Evolutionary conservation across 352 stramenopile genomes (phyloP).

Genomic region (Phytopythium helicoides): DNA sequence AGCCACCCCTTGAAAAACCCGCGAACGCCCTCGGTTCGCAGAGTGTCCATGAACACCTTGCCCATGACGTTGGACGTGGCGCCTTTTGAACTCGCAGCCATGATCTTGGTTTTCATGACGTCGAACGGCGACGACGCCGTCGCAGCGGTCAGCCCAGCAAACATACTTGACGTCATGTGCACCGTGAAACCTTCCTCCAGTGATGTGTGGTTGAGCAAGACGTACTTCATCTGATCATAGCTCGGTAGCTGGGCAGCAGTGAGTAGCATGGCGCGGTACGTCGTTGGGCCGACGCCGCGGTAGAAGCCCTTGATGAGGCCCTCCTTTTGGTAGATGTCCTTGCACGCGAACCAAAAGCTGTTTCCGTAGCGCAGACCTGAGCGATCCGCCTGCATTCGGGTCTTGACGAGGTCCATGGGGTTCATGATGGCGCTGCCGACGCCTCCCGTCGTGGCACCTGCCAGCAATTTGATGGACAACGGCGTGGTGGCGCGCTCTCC

Average conservation of each 20-base stretch:
- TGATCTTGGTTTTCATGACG: constrained; percentile 87
- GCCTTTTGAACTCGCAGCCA: constrained; percentile 36
- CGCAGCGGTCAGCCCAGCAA: constrained; percentile 67
- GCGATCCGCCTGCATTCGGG: constrained; percentile 75
- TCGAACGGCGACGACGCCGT: constrained; percentile 73
- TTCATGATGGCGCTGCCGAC: constrained; percentile 71
- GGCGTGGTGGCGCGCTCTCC: constrained; percentile 31
- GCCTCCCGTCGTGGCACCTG: constrained; percentile 54
- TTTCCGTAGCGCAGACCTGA: constrained; percentile 59
- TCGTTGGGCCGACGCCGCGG: constrained; percentile 62
- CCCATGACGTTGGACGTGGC: constrained; percentile 40
- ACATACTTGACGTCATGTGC: constrained; percentile 70
- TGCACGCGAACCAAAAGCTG: constrained; percentile 58
- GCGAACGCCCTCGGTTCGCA: constrained; percentile 51
- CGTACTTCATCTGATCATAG: constrained; percentile 82
- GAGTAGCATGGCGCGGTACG: constrained; percentile 66
- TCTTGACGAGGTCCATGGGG: constrained; percentile 77
- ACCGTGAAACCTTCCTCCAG: constrained; percentile 57
- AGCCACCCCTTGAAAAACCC: constrained; percentile 81
- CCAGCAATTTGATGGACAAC: constrained; percentile 67
- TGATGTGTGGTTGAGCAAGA: constrained; percentile 42
- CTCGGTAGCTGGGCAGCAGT: constrained; percentile 73
- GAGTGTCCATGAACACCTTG: constrained; percentile 48
- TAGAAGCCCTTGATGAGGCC: constrained; percentile 68
- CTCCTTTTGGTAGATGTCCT: constrained; percentile 58